A percentile compares a stretch with the other conserved stretches of the same genome.
Conservation (phyloP, 192 early-diverging fungal genomes). For the Phycomyces nitens region DNA sequence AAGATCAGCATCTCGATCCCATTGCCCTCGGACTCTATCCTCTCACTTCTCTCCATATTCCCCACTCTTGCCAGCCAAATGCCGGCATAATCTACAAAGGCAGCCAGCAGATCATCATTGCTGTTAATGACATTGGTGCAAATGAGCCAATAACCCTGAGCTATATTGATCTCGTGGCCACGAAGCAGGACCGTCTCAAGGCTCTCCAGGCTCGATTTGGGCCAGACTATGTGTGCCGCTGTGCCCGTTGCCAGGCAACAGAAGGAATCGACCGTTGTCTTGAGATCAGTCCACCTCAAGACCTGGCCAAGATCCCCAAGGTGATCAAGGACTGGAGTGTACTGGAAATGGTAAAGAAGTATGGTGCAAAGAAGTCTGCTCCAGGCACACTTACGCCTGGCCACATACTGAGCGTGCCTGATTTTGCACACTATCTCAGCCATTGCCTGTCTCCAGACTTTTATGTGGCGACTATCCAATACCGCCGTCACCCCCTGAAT, state of each 20-base stretch:
- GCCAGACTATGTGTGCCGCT: constrained; percentile 17
- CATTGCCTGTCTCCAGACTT: constrained; percentile 10
- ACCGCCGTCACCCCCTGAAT: background rate
- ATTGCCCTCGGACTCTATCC: constrained; percentile 35
- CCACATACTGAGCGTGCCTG: constrained; percentile 10
- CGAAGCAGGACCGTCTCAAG: constrained; percentile 12
- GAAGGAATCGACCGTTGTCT: background rate
- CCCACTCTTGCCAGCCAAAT: constrained; percentile 65
- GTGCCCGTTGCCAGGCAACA: constrained; percentile 12
- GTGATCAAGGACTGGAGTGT: constrained; percentile 20
- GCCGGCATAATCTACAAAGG: constrained; percentile 53
- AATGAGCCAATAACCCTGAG: constrained; percentile 55
- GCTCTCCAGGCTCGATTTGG: constrained; percentile 16
- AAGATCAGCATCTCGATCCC: constrained; percentile 11
- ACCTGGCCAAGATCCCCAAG: constrained; percentile 3
- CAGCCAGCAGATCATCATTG: constrained; percentile 43
- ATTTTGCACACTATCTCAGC: constrained; percentile 22
- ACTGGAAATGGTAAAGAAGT: constrained; percentile 13
- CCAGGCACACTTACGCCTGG: constrained; percentile 2
- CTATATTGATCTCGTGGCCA: constrained; percentile 54
- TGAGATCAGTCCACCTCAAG: background rate
- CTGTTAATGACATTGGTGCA: constrained; percentile 46
- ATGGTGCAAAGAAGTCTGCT: background rate
- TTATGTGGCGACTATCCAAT: constrained; percentile 1
- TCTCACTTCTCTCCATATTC: constrained; percentile 56